Base-by-base conservation (phyloP, 305 asterid species). In the Striga hermonthica region DNA sequence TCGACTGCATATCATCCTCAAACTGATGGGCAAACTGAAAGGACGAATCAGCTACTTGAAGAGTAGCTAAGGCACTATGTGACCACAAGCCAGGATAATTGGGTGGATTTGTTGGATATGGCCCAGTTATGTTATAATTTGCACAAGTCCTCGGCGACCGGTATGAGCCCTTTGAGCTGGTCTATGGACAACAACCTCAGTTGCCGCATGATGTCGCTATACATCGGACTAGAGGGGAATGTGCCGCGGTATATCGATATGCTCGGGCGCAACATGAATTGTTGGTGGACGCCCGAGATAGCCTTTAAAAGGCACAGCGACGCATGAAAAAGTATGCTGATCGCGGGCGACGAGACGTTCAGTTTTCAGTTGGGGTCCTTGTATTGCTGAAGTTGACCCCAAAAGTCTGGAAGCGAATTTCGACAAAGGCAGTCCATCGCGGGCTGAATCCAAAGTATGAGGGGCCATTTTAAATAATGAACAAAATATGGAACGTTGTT, bases 271-370 rank as follows among this genome's bases (percentile, higher is more conserved):
- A 47, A 11, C 12, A 57, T 7, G 43, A 68, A 43, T 0, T 68
- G 22, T 1, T 68, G 0, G 15, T 47, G 4, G 22, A 68, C 4
- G 72, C 57, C 0, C 4, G 12, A 0, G 66, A 68, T 3, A 59
- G 39, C 9, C 15, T 68, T 4, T 1, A 4, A 0, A 22, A 45
- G 48, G 65, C 66, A 0, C 35, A 48, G 0, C 15, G 44, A 4
- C 1, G 28, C 3, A 68, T 68, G 66, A 58, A 47, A 13, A 60
- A 60, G 5, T 39, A 60, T 49, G 55, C 47, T 0, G 57, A 69
- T 4, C 0, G 0, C 5, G 3, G 11, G 9, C 0, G 14, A 9
- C 0, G 41, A 15, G 52, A 45, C 8, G 39, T 57, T 0, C 7
- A 67, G 3, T 67, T 47, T 68, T 5, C 9, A 45, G 9, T 10